Conservation (phyloP, 441 rosid species). For the Adansonia madagascariensis region DNA sequence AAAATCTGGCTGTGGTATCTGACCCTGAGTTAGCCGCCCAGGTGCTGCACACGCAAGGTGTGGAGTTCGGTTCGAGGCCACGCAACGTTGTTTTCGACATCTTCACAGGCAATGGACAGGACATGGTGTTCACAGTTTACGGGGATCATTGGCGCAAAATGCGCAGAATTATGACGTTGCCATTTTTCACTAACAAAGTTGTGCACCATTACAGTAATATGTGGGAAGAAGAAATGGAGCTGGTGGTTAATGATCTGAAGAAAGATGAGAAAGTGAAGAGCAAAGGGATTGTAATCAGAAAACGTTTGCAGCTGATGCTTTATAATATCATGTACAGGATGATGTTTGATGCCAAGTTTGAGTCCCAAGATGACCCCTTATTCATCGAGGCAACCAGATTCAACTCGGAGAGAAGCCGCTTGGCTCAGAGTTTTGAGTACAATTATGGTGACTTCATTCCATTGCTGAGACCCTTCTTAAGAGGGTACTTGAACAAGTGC, state of each 20-base stretch:
- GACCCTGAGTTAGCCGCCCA: conserved; percentile 55
- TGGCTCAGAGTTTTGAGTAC: conserved; percentile 70
- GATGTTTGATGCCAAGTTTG: conserved; percentile 61
- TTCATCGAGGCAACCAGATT: conserved; percentile 56
- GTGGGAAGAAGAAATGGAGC: conserved; percentile 67
- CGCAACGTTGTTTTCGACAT: conserved; percentile 64
- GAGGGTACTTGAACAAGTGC: conserved; percentile 61
- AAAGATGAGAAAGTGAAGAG: conserved; percentile 30
- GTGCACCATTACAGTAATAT: conserved; percentile 47
- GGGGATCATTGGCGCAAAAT: conserved; percentile 68
- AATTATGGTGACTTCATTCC: conserved; percentile 73
- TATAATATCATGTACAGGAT: conserved; percentile 65
- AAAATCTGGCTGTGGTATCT: conserved; percentile 48
- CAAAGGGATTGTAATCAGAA: conserved; percentile 50
- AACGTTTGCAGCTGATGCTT: conserved; percentile 57
- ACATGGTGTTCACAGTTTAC: conserved; percentile 70
- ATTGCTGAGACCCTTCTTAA: conserved; percentile 53
- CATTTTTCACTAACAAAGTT: conserved; percentile 67
- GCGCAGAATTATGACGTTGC: conserved; percentile 68
- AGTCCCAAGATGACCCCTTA: conserved; percentile 51
- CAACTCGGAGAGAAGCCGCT: conserved; percentile 59
- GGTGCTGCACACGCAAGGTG: conserved; percentile 60
- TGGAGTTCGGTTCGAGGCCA: conserved; percentile 65
- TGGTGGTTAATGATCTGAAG: conserved; percentile 46
- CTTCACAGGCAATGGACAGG: conserved; percentile 64